These are phyloP conservation scores for Mycoemilia scoparia DNA, from an alignment of 192 early-diverging fungal genomes.

Conservation along the genomic window DNA sequence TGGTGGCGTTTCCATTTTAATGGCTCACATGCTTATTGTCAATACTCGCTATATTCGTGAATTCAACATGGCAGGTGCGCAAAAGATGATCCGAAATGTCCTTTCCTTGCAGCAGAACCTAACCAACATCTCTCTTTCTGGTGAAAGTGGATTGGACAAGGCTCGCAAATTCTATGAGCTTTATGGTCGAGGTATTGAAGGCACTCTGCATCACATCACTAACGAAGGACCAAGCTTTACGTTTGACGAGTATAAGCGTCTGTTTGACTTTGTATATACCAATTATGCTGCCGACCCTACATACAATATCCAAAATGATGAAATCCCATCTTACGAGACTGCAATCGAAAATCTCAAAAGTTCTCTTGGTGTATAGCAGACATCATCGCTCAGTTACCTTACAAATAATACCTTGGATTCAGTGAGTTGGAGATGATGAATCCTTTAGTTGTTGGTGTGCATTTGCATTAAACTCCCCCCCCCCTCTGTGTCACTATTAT, in stretches of 20 bases:
- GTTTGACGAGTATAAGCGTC: slow-evolving; percentile 64
- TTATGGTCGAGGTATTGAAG: slow-evolving; percentile 38
- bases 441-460: too few species aligned
- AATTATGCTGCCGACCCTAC: slow-evolving; percentile 1
- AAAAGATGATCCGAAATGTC: slow-evolving; percentile 67
- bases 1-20: slow-evolving; percentile 60
- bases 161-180: slow-evolving; percentile 60
- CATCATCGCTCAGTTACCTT: too few species aligned
- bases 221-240: slow-evolving; percentile 40
- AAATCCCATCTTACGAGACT: too few species aligned
- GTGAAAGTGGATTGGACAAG: slow-evolving; percentile 45
- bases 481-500: too few species aligned
- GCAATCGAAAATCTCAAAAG: too few species aligned
- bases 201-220: slow-evolving; percentile 37
- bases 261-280: slow-evolving; percentile 51
- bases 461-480: too few species aligned
- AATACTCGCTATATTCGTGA: slow-evolving; percentile 52
- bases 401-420: too few species aligned
- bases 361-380: too few species aligned
- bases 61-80: slow-evolving; percentile 46
- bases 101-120: slow-evolving; percentile 76
- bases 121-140: slow-evolving; percentile 50
- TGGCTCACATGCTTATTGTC: slow-evolving; percentile 43
- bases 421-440: too few species aligned
- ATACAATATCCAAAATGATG: too few species aligned